phyloP scores from a whole-genome alignment of 192 early-diverging fungal species.

The Neocallimastix lanati region DNA sequence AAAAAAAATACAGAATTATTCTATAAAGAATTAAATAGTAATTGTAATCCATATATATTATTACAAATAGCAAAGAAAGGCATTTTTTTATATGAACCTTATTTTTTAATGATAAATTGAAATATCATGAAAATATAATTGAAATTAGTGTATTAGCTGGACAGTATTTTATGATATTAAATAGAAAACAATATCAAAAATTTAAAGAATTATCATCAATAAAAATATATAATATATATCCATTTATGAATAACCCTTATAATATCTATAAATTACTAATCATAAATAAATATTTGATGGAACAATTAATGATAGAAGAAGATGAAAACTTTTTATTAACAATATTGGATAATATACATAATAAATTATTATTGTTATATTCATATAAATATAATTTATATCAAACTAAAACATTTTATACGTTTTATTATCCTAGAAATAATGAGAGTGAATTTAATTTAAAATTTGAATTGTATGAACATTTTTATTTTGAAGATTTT shows the following conservation, averaged over 20 bases:
- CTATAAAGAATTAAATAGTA: not conserved
- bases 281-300: not conserved
- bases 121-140: not conserved
- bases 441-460: not conserved
- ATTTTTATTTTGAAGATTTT: not conserved
- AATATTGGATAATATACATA: not conserved
- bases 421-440: not conserved
- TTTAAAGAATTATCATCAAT: not conserved
- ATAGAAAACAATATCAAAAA: not conserved
- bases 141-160: not conserved
- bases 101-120: not conserved
- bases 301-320: not conserved
- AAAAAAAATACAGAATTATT: not conserved
- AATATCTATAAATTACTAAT: not conserved
- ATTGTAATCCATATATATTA: not conserved
- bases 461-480: not conserved
- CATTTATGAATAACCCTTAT: not conserved
- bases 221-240: not conserved
- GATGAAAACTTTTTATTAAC: not conserved
- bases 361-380: not conserved
- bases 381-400: not conserved
- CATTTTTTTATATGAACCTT: not conserved
- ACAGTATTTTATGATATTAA: not conserved
- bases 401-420: not conserved
- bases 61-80: not conserved